Conservation (phyloP, 305 asterid genomes). For the Fraxinus dipetala region DNA sequence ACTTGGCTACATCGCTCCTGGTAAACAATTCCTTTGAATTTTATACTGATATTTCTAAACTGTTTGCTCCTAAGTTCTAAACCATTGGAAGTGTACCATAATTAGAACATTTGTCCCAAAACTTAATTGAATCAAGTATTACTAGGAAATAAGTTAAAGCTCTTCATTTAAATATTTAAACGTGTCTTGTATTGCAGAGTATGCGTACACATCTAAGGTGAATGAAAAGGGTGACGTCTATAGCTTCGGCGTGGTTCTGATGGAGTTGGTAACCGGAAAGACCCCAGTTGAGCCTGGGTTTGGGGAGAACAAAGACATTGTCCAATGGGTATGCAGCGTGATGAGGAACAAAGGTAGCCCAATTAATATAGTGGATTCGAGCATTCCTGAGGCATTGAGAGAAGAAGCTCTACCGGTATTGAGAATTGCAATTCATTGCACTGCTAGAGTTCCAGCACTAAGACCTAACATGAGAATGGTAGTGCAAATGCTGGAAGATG, state of each 20-base stretch:
- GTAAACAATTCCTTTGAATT: constrained; percentile 20
- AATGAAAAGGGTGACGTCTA: constrained; percentile 44
- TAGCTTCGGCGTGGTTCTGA: constrained; percentile 45
- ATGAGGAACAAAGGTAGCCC: constrained; percentile 22
- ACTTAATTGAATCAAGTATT: background rate
- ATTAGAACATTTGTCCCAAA: background rate
- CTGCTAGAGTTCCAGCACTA: constrained; percentile 28
- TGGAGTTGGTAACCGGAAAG: constrained; percentile 43
- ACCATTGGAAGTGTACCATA: background rate
- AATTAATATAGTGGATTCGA: constrained; percentile 30
- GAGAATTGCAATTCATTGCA: constrained; percentile 42
- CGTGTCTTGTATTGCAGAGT: constrained; percentile 29
- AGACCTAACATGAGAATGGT: constrained; percentile 47
- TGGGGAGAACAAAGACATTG: constrained; percentile 40
- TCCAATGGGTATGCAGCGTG: constrained; percentile 35
- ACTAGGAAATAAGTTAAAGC: background rate
- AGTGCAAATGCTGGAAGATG: constrained; percentile 47
- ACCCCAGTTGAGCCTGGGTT: constrained; percentile 37
- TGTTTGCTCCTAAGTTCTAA: background rate
- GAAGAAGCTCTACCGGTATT: constrained; percentile 36
- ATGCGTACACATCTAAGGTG: constrained; percentile 35
- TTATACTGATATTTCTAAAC: background rate
- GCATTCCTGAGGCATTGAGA: constrained; percentile 25
- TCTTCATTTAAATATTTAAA: background rate
- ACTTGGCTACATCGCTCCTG: constrained; percentile 46